A percentile compares a stretch with the other conserved stretches of the same genome.
phyloP scores from a whole-genome alignment of 129 eudicot genomes.

The carrot (Daucus carota) region DNA sequence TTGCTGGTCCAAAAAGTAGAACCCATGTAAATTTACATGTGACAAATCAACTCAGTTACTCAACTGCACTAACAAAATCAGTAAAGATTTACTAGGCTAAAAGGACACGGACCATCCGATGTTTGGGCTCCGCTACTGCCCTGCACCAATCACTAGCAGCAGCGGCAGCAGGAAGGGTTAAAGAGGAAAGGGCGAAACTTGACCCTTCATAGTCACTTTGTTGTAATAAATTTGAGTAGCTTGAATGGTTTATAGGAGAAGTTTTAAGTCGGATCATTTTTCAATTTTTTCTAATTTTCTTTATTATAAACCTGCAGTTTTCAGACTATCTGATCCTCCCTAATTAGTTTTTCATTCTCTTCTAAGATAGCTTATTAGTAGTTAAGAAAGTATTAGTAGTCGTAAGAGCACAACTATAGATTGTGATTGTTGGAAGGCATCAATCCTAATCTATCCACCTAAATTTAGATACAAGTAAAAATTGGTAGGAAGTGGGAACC shows the following conservation, averaged over 20 bases:
- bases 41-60: not conserved
- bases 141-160: not conserved
- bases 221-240: not conserved
- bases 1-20: not conserved
- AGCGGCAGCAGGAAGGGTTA: not conserved
- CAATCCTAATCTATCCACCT: slow-evolving; percentile 1
- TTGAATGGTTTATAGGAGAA: not conserved
- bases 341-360: not conserved
- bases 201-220: not conserved
- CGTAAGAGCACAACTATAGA: not conserved
- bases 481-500: slow-evolving; percentile 15
- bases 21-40: not conserved
- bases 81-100: not conserved
- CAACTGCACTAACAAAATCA: no score
- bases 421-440: slow-evolving; percentile 8
- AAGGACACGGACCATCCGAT: not conserved
- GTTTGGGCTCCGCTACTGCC: not conserved
- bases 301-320: not conserved
- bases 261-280: not conserved
- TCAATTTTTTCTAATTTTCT: not conserved
- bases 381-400: not conserved
- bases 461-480: slow-evolving; percentile 23
- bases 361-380: not conserved
- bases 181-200: not conserved
- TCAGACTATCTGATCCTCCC: not conserved